Evolutionary conservation across 257 asterid genomes (phyloP).

Genomic region (Schizonepeta tenuifolia): DNA sequence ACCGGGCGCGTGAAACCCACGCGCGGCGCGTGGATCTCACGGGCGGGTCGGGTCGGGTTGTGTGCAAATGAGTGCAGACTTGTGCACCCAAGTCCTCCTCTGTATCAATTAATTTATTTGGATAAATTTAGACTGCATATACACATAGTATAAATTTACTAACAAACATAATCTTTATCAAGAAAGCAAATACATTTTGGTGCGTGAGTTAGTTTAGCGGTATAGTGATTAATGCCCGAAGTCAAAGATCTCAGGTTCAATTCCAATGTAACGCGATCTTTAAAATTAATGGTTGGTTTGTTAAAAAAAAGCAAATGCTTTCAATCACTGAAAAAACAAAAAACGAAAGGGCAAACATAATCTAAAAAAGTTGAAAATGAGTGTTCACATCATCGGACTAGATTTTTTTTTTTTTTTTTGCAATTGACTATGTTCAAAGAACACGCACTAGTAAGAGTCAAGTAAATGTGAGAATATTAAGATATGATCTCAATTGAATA

Average conservation of each 20-base stretch:
- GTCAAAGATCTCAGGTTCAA: no score
- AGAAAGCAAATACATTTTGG: neutral
- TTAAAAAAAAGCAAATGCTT: no score
- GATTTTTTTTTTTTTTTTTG: neutral
- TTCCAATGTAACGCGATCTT: no score
- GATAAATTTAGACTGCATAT: neutral
- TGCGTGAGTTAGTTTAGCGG: no score
- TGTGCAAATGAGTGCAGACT: no score
- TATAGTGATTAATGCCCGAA: no score
- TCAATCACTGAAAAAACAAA: neutral
- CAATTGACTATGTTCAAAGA: neutral
- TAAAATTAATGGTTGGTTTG: no score
- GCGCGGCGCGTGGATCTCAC: no score
- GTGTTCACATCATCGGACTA: conserved; percentile 1
- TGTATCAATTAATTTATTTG: neutral
- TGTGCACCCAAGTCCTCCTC: no score
- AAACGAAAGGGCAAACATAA: neutral
- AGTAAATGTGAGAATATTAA: neutral
- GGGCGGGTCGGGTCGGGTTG: no score
- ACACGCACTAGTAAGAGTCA: neutral
- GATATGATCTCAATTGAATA: neutral
- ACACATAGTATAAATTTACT: neutral
- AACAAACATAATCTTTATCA: neutral
- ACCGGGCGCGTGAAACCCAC: no score
- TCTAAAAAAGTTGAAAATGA: neutral